A percentile compares a stretch with the other conserved stretches of the same genome.
Conservation (phyloP, 345 rosid species). For the Aethionema arabicum region DNA sequence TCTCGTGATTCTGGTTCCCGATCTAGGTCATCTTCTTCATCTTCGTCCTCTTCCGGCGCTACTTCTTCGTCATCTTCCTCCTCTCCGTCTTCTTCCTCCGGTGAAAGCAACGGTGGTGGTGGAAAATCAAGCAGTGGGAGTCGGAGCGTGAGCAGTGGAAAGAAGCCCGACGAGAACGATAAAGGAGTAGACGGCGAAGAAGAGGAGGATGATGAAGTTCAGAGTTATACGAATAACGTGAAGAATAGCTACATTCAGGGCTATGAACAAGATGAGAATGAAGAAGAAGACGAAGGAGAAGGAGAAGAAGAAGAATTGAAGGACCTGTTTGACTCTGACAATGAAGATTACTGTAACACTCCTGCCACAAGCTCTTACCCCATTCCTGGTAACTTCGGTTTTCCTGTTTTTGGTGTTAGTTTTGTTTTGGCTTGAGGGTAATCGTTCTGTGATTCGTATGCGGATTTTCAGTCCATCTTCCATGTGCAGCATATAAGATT, state of each 20-base stretch:
- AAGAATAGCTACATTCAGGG: background rate
- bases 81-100: constrained; percentile 41
- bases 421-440: no score
- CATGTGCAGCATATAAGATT: background rate
- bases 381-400: constrained; percentile 58
- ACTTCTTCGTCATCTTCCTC: constrained; percentile 43
- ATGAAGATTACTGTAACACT: constrained; percentile 71
- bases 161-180: constrained; percentile 32
- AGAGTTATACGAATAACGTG: background rate
- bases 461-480: no score
- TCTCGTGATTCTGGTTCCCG: background rate
- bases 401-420: background rate
- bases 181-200: constrained; percentile 4
- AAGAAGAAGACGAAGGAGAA: no score
- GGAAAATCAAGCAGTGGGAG: constrained; percentile 37
- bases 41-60: constrained; percentile 38
- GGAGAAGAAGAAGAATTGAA: constrained; percentile 18
- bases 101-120: constrained; percentile 14
- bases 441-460: no score
- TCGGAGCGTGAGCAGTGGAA: constrained; percentile 30
- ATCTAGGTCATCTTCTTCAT: constrained; percentile 6
- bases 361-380: constrained; percentile 47
- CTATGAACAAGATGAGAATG: background rate
- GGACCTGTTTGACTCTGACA: constrained; percentile 74
- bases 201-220: constrained; percentile 31